These are phyloP conservation scores for Aspergillus sp. DNA, from an alignment of 2,329 filamentous ascomycete genomes.

Conservation along the genomic window DNA sequence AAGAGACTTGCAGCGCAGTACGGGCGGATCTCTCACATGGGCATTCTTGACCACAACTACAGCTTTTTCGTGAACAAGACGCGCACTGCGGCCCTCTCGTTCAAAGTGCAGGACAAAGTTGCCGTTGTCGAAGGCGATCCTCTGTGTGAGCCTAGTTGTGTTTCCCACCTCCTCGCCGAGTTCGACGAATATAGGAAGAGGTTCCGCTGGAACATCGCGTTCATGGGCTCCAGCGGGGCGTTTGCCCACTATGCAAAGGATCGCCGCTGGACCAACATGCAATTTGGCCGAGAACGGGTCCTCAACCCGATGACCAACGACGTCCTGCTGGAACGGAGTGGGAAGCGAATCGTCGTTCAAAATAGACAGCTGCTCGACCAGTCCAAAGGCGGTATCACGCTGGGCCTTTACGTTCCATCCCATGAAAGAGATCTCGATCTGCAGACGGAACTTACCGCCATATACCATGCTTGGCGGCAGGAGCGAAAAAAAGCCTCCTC, in stretches of 20 bases:
- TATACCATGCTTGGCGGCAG: slow-evolving; percentile 32
- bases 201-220: slow-evolving; percentile 23
- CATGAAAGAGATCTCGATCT: slow-evolving; percentile 20
- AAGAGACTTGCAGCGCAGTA: slow-evolving; percentile 20
- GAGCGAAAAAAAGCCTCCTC: slow-evolving; percentile 21
- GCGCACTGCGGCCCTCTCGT: slow-evolving; percentile 28
- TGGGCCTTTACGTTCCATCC: slow-evolving; percentile 28
- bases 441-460: slow-evolving; percentile 21
- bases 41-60: slow-evolving; percentile 34
- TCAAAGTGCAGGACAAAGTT: slow-evolving; percentile 29
- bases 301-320: slow-evolving; percentile 34
- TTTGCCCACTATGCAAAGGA: slow-evolving; percentile 24
- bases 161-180: slow-evolving; percentile 23
- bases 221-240: slow-evolving; percentile 27
- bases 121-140: slow-evolving; percentile 34
- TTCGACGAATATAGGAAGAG: slow-evolving; percentile 26
- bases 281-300: slow-evolving; percentile 31
- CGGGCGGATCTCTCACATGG: slow-evolving; percentile 31
- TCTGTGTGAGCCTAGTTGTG: slow-evolving; percentile 20
- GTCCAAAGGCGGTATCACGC: slow-evolving; percentile 22
- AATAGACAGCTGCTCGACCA: slow-evolving; percentile 29
- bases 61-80: slow-evolving; percentile 31
- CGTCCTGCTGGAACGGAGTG: slow-evolving; percentile 24
- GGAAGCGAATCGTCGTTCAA: slow-evolving; percentile 30
- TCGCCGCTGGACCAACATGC: slow-evolving; percentile 26